Conservation (phyloP, 1,139 yeast species). For the Nadsonia commutata region DNA sequence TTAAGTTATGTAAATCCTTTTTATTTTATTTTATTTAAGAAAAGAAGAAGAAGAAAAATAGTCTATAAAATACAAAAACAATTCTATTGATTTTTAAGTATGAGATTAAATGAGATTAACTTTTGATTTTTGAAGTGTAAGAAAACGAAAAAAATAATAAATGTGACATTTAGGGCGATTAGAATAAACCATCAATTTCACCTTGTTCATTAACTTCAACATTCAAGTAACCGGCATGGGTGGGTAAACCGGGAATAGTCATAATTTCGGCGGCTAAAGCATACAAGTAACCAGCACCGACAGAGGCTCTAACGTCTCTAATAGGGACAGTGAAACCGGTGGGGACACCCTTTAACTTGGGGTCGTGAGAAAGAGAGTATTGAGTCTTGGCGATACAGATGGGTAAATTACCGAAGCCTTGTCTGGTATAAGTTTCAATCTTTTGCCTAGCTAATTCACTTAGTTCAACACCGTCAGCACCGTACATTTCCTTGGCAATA, state of each 20-base stretch:
- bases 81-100: too few relatives aligned
- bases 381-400: slow-evolving; percentile 97
- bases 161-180: slow-evolving; percentile 13
- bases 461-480: slow-evolving; percentile 81
- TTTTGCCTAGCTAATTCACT: slow-evolving; percentile 74
- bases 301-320: slow-evolving; percentile 83
- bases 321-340: slow-evolving; percentile 89
- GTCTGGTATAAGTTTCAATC: slow-evolving; percentile 69
- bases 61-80: too few relatives aligned
- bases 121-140: too few relatives aligned
- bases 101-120: too few relatives aligned
- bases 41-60: too few relatives aligned
- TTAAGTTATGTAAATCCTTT: too few relatives aligned
- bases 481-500: slow-evolving; percentile 86
- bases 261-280: slow-evolving; percentile 95
- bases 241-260: slow-evolving; percentile 95
- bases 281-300: slow-evolving; percentile 93
- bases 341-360: slow-evolving; percentile 88
- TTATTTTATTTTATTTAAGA: too few relatives aligned
- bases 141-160: too few relatives aligned
- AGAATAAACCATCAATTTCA: slow-evolving; percentile 88
- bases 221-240: slow-evolving; percentile 93
- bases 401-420: slow-evolving; percentile 87
- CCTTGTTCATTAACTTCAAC: slow-evolving; percentile 90
- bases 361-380: slow-evolving; percentile 90